A percentile compares a stretch with the other conserved stretches of the same genome.
Evolutionary conservation across 257 asterid species (phyloP).

Genomic region (Solanum tarijense): DNA sequence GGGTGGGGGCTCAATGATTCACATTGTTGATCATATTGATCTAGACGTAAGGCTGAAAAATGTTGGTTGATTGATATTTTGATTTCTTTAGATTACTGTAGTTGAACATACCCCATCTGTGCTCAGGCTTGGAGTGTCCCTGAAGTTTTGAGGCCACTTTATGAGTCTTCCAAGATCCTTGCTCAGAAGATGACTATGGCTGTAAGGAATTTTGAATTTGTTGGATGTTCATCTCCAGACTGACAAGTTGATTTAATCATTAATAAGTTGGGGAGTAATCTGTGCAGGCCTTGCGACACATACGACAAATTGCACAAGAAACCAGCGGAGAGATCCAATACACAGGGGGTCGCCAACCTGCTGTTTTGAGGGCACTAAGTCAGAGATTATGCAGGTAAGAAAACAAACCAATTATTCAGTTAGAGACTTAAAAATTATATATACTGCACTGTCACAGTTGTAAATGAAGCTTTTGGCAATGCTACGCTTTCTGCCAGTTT

Average conservation of each 20-base stretch:
- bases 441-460: not conserved
- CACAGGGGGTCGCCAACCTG: constrained; percentile 80
- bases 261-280: not conserved
- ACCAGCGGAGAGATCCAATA: constrained; percentile 77
- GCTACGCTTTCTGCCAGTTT: not conserved
- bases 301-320: constrained; percentile 89
- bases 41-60: constrained; percentile 41
- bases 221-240: not conserved
- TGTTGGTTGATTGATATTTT: not conserved
- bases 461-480: not conserved
- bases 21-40: constrained; percentile 88
- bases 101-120: not conserved
- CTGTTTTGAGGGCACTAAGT: constrained; percentile 77
- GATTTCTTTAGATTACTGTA: not conserved
- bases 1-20: constrained; percentile 92
- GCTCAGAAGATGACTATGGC: constrained; percentile 98
- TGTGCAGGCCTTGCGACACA: constrained; percentile 67
- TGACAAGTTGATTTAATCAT: not conserved
- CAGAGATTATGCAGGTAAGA: constrained; percentile 76
- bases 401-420: not conserved
- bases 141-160: constrained; percentile 89
- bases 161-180: constrained; percentile 88
- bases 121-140: constrained; percentile 77
- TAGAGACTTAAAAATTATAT: not conserved
- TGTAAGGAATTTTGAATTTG: constrained; percentile 24